Evolutionary conservation across 257 asterid genomes (phyloP).

Genomic region (Fraxinus quadrangulata): DNA sequence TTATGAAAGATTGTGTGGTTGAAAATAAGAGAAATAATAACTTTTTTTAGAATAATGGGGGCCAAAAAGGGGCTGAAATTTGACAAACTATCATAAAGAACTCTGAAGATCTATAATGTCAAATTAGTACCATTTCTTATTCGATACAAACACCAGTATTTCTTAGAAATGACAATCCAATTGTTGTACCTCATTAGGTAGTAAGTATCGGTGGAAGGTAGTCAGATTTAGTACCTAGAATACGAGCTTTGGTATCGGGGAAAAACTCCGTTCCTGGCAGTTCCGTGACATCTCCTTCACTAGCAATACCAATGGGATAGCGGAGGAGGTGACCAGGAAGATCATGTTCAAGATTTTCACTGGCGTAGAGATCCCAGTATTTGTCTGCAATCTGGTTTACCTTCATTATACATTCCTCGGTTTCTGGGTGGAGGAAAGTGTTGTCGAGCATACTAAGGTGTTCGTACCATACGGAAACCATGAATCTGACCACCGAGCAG

Average conservation of each 20-base stretch:
- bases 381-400: constrained; percentile 63
- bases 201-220: constrained; percentile 83
- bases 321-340: constrained; percentile 82
- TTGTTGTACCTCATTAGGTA: constrained; percentile 30
- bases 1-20: too few relatives aligned
- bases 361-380: constrained; percentile 69
- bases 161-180: not conserved
- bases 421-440: constrained; percentile 61
- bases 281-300: constrained; percentile 59
- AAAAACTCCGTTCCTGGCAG: constrained; percentile 69
- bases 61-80: too few relatives aligned
- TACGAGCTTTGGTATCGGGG: constrained; percentile 65
- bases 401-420: constrained; percentile 51
- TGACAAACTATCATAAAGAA: too few relatives aligned
- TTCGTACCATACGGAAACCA: constrained; percentile 95
- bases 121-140: not conserved
- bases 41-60: too few relatives aligned
- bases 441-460: constrained; percentile 89
- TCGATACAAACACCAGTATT: not conserved
- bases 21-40: too few relatives aligned
- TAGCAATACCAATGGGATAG: constrained; percentile 60
- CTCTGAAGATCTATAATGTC: too few relatives aligned
- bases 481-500: constrained; percentile 85
- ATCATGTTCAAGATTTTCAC: constrained; percentile 52
- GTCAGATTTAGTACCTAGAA: constrained; percentile 70